Base-by-base conservation (phyloP, 2,329 filamentous ascomycete species). In the Aureobasidium leucospermi region DNA sequence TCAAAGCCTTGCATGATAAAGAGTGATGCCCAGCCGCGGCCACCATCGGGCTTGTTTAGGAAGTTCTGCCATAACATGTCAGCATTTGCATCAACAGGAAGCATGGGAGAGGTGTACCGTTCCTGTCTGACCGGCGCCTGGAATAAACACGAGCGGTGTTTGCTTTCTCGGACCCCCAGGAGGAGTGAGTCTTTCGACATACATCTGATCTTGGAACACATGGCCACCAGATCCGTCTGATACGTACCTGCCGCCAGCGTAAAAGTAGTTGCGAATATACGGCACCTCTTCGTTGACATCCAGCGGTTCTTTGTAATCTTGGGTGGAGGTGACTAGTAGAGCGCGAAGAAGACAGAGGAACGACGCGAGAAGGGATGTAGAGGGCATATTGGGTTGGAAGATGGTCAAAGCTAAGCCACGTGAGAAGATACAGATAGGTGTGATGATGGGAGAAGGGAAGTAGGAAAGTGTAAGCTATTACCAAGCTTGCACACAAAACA, bases 111-210 rank as follows among this genome's bases (percentile, higher is more conserved):
- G 31, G 23, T 66, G 68, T 69, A 66, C 75, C 55, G 67, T 74
- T 23, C 75, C 76, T 3, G 75, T 75, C 62, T 75, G 71, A 9
- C 68, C 74, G 52, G 71, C 68, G 19, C 77, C 78, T 42, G 78
- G 74, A 49, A 79, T 74, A 56, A 79, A 69, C 29, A 79, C 65
- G 36, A 79, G 67, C 0, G 77, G 76, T 11, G 15, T 55, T 19
- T 60, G 23, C 13, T 36, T 32, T 41, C 43, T 34, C 36, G 36
- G 60, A 65, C 47, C 66, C 67, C 60, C 49, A 23, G 29, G 36
- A 7, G 78, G 77, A 6, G 65, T 63, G 15, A 81, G 70, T 59
- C 72, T 73, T 69, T 83, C 81, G 31, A 82, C 78, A 63, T 83
- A 82, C 73, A 82, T 80, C 70, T 83, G 80, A 57, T 74, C 73